Percentiles rank a stretch among this genome's conserved stretches.
phyloP scores from a whole-genome alignment of 2,329 filamentous ascomycete genomes.

The Colletotrichum sp. region DNA sequence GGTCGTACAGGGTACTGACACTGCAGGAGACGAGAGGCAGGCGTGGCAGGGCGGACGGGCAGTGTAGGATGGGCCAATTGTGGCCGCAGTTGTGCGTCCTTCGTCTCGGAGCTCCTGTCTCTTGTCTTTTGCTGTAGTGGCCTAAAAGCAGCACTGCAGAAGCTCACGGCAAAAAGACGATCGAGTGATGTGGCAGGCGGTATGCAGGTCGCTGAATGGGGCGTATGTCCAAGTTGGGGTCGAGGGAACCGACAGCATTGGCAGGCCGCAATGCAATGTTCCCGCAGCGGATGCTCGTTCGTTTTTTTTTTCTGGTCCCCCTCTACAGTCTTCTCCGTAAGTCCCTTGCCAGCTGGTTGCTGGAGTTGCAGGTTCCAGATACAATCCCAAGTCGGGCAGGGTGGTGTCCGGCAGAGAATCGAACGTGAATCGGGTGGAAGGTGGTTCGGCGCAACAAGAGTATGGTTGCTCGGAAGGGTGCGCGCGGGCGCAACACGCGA shows the following conservation, averaged over 20 bases:
- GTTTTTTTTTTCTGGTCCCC: neutral
- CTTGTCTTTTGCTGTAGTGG: constrained; percentile 30
- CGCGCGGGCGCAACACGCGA: constrained; percentile 16
- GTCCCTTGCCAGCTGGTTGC: neutral
- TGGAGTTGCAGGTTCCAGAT: neutral
- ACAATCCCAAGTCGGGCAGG: neutral
- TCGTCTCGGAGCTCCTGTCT: constrained; percentile 20
- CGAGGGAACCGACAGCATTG: constrained; percentile 27
- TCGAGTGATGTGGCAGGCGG: constrained; percentile 51
- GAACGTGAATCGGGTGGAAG: constrained; percentile 3
- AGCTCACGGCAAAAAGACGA: constrained; percentile 38
- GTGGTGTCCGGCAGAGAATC: constrained; percentile 4
- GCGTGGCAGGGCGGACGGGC: constrained; percentile 15
- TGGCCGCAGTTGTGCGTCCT: constrained; percentile 11
- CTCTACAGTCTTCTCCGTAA: neutral
- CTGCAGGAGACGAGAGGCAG: constrained; percentile 11
- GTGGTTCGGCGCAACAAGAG: constrained; percentile 15
- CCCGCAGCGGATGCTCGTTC: constrained; percentile 13
- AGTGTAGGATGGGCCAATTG: constrained; percentile 19
- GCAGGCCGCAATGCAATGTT: constrained; percentile 11
- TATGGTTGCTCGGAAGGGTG: neutral
- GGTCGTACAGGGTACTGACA: constrained; percentile 12
- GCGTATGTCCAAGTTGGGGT: constrained; percentile 34
- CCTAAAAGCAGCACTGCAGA: constrained; percentile 43
- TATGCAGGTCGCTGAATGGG: constrained; percentile 52